phyloP scores from a whole-genome alignment of 2,329 filamentous ascomycete species.

The Colletotrichum karsti region DNA sequence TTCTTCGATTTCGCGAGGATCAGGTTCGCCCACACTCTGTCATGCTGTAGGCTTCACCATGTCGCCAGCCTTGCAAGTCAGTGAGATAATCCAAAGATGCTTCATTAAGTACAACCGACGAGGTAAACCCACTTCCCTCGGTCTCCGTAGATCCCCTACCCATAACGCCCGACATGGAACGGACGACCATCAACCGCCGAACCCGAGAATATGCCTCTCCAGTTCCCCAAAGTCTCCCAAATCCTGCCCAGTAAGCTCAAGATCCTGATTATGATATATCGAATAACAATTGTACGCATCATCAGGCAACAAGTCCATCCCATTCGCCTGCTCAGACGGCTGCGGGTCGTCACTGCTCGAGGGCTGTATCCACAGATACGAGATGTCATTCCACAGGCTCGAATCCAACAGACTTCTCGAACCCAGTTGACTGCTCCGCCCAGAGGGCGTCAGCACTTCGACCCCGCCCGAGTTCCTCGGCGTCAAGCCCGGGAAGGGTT shows the following conservation, averaged over 20 bases:
- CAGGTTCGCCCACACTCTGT: too few relatives aligned
- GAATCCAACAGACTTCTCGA: slow-evolving; percentile 20
- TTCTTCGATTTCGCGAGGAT: too few relatives aligned
- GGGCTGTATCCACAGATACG: slow-evolving; percentile 17
- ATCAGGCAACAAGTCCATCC: slow-evolving; percentile 3
- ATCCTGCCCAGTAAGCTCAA: slow-evolving; percentile 3
- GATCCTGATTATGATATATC: slow-evolving; percentile 10
- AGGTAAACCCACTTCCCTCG: too few relatives aligned
- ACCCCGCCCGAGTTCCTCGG: background rate
- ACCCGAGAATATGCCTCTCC: slow-evolving; percentile 8
- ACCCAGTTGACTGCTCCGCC: background rate
- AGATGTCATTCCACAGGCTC: slow-evolving; percentile 24
- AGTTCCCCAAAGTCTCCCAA: slow-evolving; percentile 17
- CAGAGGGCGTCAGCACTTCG: background rate
- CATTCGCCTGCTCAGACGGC: background rate
- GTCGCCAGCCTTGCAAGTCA: too few relatives aligned
- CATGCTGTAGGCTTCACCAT: too few relatives aligned
- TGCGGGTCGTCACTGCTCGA: background rate
- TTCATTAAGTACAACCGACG: too few relatives aligned
- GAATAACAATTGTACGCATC: slow-evolving; percentile 1
- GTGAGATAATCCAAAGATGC: too few relatives aligned
- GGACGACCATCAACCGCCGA: background rate
- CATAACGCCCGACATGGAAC: too few relatives aligned
- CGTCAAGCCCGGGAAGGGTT: background rate
- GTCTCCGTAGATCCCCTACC: too few relatives aligned